Conservation (phyloP, 257 asterid species). For the Nemophila menziesii region DNA sequence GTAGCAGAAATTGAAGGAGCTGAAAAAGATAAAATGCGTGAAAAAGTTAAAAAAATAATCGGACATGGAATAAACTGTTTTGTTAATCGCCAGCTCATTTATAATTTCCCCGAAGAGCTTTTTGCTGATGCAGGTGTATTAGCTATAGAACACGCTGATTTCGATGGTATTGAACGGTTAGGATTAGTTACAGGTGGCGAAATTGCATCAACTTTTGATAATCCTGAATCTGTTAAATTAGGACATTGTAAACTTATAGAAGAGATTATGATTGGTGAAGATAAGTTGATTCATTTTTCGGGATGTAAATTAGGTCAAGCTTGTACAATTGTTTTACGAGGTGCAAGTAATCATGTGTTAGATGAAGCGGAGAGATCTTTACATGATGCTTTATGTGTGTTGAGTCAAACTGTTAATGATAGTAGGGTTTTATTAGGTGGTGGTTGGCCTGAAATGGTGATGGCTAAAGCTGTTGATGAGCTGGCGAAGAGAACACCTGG, state of each 20-base stretch:
- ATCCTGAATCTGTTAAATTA: conserved; percentile 89
- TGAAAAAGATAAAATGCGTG: conserved; percentile 89
- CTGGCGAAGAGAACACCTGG: conserved; percentile 86
- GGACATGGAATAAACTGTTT: conserved; percentile 90
- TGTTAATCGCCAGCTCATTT: conserved; percentile 84
- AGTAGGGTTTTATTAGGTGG: conserved; percentile 81
- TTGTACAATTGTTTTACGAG: conserved; percentile 84
- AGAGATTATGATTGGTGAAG: conserved; percentile 99
- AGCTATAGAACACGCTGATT: conserved; percentile 96
- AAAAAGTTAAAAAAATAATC: conserved; percentile 77
- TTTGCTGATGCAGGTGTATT: conserved; percentile 97
- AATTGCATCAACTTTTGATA: conserved; percentile 88
- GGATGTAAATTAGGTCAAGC: conserved; percentile 99
- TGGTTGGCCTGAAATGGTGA: conserved; percentile 95
- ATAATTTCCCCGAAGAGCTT: conserved; percentile 91
- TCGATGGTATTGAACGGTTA: conserved; percentile 86
- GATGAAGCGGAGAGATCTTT: conserved; percentile 92
- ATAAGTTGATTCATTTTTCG: conserved; percentile 87
- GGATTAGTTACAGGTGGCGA: conserved; percentile 96
- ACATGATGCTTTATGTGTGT: conserved; percentile 87
- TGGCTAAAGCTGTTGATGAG: conserved; percentile 90
- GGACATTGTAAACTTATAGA: conserved; percentile 91
- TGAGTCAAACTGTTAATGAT: conserved; percentile 83
- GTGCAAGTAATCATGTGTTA: conserved; percentile 88
- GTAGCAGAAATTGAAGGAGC: conserved; percentile 93